Evolutionary conservation across 1,284 basidiomycete genomes (phyloP), one percentile per base, ranked within the genome.

Genomic region (Ceratobasidium sp.): DNA sequence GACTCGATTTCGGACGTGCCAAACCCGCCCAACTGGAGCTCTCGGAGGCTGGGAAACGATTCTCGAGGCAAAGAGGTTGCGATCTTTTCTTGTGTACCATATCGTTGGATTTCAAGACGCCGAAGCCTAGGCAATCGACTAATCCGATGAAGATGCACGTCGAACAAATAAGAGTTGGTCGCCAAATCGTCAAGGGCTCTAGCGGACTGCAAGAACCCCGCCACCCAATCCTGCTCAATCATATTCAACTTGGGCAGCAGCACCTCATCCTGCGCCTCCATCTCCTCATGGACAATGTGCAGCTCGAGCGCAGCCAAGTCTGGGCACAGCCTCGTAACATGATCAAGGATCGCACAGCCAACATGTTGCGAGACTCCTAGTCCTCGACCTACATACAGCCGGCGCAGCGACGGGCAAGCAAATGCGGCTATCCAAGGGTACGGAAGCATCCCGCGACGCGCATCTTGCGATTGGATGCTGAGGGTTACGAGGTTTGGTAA

Each of bases 291-390:
- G 5, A 64, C 38, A 14, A 64, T 64, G 16, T 64, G 23, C 41
- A 64, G 38, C n/a, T 64, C 60, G n/a, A 64, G 60, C 20, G 60
- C 23, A 20, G 16, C 23, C 7, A 64, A 35, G 20, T 46, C 38
- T 5, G 41, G 18, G 60, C 60, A 41, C 60, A 64, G 60, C 60
- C 60, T 64, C 60, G 41, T 64, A 18, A 64, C 6, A n/a, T 64
- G 60, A 7, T 64, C 38, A n/a, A 64, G 60, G 23, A 64, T 64
- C 5, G 60, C 60, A 44, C 27, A 64, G 60, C 60, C 60, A 14
- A 64, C 38, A 6, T 23, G 38, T 10, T 46, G 60, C 1, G 60
- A 64, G 20, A 64, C 38, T 23, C 38, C 41, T 3, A 64, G n/a
- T 23, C 60, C 38, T 41, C 60, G 41, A 20, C 60, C 60, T n/a